Evolutionary conservation across 306 rosid genomes (phyloP).

Genomic region (Dryas octopetala): DNA sequence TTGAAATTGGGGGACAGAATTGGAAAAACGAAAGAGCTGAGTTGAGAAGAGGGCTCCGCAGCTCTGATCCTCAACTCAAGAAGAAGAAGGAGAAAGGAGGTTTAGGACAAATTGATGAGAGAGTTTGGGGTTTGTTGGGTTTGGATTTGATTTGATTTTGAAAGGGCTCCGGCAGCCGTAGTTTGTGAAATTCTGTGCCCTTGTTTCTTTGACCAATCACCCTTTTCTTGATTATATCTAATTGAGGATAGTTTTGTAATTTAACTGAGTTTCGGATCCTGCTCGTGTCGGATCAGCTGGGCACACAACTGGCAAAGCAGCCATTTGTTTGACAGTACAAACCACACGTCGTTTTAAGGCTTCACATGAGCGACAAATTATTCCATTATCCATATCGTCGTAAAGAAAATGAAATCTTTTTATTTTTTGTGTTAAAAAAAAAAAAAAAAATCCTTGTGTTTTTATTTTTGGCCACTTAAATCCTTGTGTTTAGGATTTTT

Average conservation of each 20-base stretch:
- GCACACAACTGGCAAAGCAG: too few species aligned
- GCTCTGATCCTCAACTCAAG: neutral
- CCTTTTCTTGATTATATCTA: neutral
- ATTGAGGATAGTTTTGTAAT: slow-evolving; percentile 14
- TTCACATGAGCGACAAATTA: too few species aligned
- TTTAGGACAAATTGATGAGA: neutral
- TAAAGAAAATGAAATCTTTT: too few species aligned
- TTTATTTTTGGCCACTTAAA: too few species aligned
- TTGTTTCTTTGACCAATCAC: neutral
- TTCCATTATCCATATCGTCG: too few species aligned
- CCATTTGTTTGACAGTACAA: too few species aligned
- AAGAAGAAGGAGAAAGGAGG: neutral
- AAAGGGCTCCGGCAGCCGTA: slow-evolving; percentile 2
- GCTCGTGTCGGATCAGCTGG: too few species aligned
- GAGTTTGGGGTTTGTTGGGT: neutral
- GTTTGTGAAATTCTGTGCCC: slow-evolving; percentile 26
- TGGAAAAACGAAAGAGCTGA: neutral
- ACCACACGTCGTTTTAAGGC: too few species aligned
- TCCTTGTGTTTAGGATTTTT: too few species aligned
- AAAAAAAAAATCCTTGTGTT: too few species aligned
- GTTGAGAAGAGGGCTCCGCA: neutral
- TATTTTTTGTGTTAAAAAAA: too few species aligned
- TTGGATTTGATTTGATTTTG: slow-evolving; percentile 4
- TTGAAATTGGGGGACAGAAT: neutral
- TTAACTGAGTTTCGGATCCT: too few species aligned